A percentile compares a stretch with the other conserved stretches of the same genome.
phyloP scores from a whole-genome alignment of 140 eudicot species.

The Flaveria floridana region DNA sequence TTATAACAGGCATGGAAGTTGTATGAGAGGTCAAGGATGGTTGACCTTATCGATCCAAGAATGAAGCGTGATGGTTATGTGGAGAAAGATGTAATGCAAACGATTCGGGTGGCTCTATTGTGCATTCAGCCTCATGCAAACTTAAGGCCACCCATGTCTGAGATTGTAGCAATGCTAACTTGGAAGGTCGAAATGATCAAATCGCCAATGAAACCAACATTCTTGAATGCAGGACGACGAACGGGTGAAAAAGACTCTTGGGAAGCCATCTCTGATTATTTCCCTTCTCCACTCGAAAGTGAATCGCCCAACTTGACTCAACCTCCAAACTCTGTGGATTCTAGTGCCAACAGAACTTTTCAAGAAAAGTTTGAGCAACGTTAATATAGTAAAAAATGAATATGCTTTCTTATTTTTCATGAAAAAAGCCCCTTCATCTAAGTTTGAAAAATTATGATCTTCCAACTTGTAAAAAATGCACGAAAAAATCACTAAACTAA shows the following conservation, averaged over 20 bases:
- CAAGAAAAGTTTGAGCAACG: background rate
- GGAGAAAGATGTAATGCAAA: constrained; percentile 57
- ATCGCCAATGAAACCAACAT: constrained; percentile 54
- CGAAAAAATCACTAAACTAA: too few species aligned
- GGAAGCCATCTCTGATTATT: constrained; percentile 55
- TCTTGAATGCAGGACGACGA: constrained; percentile 36
- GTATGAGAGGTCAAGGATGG: constrained; percentile 56
- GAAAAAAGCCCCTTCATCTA: background rate
- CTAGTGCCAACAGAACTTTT: constrained; percentile 17
- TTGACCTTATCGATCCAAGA: constrained; percentile 57
- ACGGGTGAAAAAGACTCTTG: constrained; percentile 40
- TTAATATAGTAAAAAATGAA: too few species aligned
- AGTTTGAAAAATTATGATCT: background rate
- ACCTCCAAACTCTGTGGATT: constrained; percentile 43
- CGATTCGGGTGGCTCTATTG: constrained; percentile 51
- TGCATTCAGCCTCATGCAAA: constrained; percentile 65
- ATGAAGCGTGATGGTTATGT: constrained; percentile 48
- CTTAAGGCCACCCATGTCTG: constrained; percentile 70
- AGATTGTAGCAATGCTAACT: constrained; percentile 60
- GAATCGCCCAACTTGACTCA: constrained; percentile 45
- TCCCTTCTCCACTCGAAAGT: constrained; percentile 48
- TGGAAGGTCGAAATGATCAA: constrained; percentile 42
- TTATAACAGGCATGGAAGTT: constrained; percentile 68
- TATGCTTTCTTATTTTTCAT: too few species aligned
- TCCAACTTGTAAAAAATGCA: background rate